These are phyloP conservation scores for Lachancea dasiensis DNA, from an alignment of 805 yeast genomes.

Conservation along the genomic window DNA sequence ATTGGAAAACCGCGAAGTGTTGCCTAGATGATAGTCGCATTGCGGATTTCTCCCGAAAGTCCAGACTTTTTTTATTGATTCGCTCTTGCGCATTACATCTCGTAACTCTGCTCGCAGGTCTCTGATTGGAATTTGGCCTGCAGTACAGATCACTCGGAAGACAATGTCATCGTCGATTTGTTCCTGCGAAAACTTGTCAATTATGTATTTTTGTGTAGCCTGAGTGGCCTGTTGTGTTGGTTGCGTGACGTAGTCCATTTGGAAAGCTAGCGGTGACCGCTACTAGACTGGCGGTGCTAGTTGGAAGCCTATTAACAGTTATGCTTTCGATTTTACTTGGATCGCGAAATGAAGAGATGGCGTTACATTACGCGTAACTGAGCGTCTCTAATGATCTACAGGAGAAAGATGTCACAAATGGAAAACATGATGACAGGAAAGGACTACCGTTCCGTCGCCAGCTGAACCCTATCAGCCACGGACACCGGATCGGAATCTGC, in stretches of 20 bases:
- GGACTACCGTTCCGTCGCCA: no score
- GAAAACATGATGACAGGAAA: no score
- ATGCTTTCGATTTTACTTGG: no score
- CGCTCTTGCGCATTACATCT: conserved; percentile 21
- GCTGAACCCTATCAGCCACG: no score
- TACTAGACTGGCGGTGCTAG: no score
- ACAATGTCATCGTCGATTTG: conserved; percentile 38
- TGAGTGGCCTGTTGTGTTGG: conserved; percentile 42
- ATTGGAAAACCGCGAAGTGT: conserved; percentile 65
- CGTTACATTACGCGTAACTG: no score
- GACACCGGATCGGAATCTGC: no score
- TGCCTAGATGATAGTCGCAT: conserved; percentile 59
- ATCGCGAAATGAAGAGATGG: no score
- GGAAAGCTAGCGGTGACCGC: neutral
- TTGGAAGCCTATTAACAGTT: no score
- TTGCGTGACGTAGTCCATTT: conserved; percentile 35
- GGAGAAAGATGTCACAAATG: no score
- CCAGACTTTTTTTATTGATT: conserved; percentile 45
- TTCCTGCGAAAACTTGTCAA: conserved; percentile 35
- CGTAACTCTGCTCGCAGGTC: conserved; percentile 39
- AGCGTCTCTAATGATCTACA: no score
- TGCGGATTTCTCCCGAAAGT: conserved; percentile 61
- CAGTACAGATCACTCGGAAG: conserved; percentile 56
- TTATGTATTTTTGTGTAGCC: conserved; percentile 33
- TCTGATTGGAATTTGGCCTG: conserved; percentile 45